Base-by-base conservation (phyloP, 306 rosid species). In the Fagus sylvatica region DNA sequence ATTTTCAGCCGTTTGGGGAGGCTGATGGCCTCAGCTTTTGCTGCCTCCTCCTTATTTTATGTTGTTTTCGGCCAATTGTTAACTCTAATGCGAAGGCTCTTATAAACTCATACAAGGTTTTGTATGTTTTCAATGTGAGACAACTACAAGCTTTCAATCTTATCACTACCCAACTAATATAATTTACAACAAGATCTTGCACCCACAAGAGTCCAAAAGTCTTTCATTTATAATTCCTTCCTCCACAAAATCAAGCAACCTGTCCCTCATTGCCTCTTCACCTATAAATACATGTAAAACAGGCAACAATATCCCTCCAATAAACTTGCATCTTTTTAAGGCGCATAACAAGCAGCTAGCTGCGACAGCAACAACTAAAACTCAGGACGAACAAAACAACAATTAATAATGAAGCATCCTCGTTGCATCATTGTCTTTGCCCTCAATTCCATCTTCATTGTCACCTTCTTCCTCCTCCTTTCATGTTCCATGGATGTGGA, bases 391-490 rank as follows among this genome's bases (percentile, higher is more conserved):
- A 66, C 53, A 15, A 62, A 54, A 46, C 48, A 2, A 36, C 55
- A n/a, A 10, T 4, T 46, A 46, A 46, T 46, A 3, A 79, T 75
- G 93, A 78, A 77, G 46, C 77, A 73, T 19, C 40, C 17, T 13
- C 67, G 75, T 55, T 17, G 28, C 32, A 28, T n/a, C 22, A 19
- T 19, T 4, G 53, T 77, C 80, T 17, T 81, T 39, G 59, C 19
- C 9, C 13, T 56, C 17, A 53, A 60, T 53, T 13, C 59, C 53
- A 73, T 64, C 64, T 49, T 59, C 4, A 8, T 51, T 2, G 1
- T 84, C 53, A n/a, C 76, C 57, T 49, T 83, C 74, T 17, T 87
- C 34, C 13, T 88, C 22, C 33, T 85, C 28, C 30, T 87, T 36
- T 84, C 59, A 37, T 73, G 56, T 9, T 56, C 71, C 37, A 62